Base-by-base conservation (phyloP, 257 asterid species). In the Cinchona pubescens region DNA sequence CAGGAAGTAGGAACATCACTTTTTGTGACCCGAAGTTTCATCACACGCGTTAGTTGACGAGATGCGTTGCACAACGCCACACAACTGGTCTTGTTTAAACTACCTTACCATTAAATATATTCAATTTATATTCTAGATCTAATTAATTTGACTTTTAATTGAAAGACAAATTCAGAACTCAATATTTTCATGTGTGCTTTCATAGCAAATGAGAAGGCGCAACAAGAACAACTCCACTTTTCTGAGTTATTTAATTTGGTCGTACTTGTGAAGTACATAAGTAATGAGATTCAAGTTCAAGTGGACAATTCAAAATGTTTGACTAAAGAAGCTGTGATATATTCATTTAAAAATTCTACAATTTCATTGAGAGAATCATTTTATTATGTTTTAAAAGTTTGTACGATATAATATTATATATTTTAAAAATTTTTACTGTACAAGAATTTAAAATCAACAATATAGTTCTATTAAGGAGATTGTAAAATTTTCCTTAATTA, bases 181-280 rank as follows among this genome's bases (percentile, higher is more conserved):
- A 13, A 1, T 13, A 40, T 8, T 35, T 59, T 59, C 19, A 3
- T 25, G 37, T 10, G n/a, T n/a, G n/a, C n/a, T 23, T 38, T 11
- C 12, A 38, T 42, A 1, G 6, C 37, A 14, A 1, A n/a, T 13
- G 0, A n/a, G 2, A 2, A 65, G 45, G 45, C n/a, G 2, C 8
- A 63, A 49, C 32, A 14, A 38, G 45, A 68, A 69, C 76, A 45
- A 5, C 23, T 70, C 25, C 13, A 18, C 51, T 71, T 37, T 23
- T 12, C 25, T 3, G 7, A 29, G 19, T 18, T 13, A 38, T 12
- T 59, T 12, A 25, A 18, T 30, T 51, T 38, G 76, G 67, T 38
- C 76, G 34, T 72, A 40, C 76, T n/a, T 72, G 58, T 58, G 53
- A 37, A 72, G 75, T 72, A 63, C 30, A 56, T 60, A 37, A 35